phyloP scores from a whole-genome alignment of 1,139 yeast species.

The Groenewaldozyma sp. region DNA sequence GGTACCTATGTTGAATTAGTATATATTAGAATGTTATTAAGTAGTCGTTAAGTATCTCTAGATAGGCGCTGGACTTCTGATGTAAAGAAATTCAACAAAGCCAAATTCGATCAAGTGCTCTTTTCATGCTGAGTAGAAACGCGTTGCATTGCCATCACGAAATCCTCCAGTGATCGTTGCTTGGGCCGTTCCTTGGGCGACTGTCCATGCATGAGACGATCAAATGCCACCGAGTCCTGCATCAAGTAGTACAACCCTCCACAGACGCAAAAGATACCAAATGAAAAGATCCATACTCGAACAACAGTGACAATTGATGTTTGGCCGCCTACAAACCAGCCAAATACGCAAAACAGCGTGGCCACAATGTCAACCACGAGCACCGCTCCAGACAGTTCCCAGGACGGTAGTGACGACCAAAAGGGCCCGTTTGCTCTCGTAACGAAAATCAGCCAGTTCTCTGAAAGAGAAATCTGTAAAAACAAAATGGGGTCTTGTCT shows the following conservation, averaged over 20 bases:
- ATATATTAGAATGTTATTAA: too few species aligned
- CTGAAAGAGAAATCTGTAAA: conserved; percentile 66
- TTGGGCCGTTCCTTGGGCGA: conserved; percentile 56
- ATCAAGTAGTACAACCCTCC: conserved; percentile 63
- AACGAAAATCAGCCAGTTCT: conserved; percentile 71
- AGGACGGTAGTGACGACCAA: conserved; percentile 64
- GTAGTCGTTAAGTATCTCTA: too few species aligned
- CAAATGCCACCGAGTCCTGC: conserved; percentile 79
- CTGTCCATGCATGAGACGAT: conserved; percentile 90
- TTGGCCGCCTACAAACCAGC: conserved; percentile 66
- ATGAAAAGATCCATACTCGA: conserved; percentile 59
- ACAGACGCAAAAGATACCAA: conserved; percentile 62
- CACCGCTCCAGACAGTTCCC: conserved; percentile 69
- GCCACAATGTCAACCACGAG: conserved; percentile 59
- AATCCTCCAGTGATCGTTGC: conserved; percentile 83
- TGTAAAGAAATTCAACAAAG: background rate
- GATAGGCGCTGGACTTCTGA: too few species aligned
- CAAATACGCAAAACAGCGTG: conserved; percentile 60
- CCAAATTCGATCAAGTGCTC: conserved; percentile 18
- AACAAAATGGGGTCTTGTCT: conserved; percentile 58
- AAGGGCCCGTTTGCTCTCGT: conserved; percentile 75
- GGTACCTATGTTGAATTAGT: too few species aligned
- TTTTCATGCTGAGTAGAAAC: conserved; percentile 96
- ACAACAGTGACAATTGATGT: conserved; percentile 61
- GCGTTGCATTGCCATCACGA: conserved; percentile 95